A percentile compares a stretch with the other conserved stretches of the same genome.
These are phyloP conservation scores for Lentinula edodes DNA, from an alignment of 768 basidiomycete genomes.

Conservation along the genomic window DNA sequence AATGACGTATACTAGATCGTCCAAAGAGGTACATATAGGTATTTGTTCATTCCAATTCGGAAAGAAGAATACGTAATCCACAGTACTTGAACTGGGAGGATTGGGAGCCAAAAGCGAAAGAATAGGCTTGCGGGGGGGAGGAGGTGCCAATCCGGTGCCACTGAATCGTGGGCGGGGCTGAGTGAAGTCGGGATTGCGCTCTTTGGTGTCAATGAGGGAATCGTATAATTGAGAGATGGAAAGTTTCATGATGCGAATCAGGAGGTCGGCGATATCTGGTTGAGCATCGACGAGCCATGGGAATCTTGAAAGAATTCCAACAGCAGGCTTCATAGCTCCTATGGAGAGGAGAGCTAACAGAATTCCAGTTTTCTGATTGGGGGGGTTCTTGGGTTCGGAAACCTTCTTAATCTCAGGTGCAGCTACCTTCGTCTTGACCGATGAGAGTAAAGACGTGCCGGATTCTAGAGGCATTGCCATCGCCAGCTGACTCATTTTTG, in stretches of 20 bases:
- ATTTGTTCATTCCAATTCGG: slow-evolving; percentile 74
- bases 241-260: slow-evolving; percentile 68
- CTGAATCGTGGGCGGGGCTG: slow-evolving; percentile 63
- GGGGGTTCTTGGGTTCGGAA: slow-evolving; percentile 30
- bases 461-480: slow-evolving; percentile 81
- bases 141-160: slow-evolving; percentile 43
- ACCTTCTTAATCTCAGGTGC: slow-evolving; percentile 25
- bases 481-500: slow-evolving; percentile 72
- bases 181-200: slow-evolving; percentile 55
- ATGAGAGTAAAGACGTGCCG: slow-evolving; percentile 21
- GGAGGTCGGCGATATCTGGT: slow-evolving; percentile 80
- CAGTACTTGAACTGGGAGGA: slow-evolving; percentile 68
- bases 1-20: slow-evolving; percentile 67
- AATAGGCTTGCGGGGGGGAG: slow-evolving; percentile 53
- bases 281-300: slow-evolving; percentile 82
- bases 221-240: slow-evolving; percentile 71
- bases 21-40: slow-evolving; percentile 44
- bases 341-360: slow-evolving; percentile 77
- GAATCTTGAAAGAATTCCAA: slow-evolving; percentile 75
- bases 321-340: slow-evolving; percentile 74
- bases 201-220: slow-evolving; percentile 43
- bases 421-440: slow-evolving; percentile 29
- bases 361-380: slow-evolving; percentile 79
- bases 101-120: slow-evolving; percentile 77
- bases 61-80: slow-evolving; percentile 89